Conservation (phyloP, 495 filamentous ascomycete species). For the Penicillium egyptiacum region DNA sequence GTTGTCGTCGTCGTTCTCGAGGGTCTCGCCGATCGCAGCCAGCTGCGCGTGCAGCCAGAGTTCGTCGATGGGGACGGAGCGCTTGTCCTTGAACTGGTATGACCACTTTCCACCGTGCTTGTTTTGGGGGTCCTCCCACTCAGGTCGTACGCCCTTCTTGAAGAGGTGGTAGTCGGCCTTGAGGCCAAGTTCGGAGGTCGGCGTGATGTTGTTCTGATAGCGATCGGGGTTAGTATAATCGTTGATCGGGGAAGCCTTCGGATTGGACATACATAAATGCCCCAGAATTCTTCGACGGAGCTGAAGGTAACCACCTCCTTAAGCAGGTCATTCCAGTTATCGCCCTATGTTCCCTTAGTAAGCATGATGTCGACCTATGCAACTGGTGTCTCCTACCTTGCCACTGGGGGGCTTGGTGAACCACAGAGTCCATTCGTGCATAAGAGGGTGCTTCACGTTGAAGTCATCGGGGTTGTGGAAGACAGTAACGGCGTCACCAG, state of each 20-base stretch:
- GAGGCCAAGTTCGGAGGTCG: constrained; percentile 88
- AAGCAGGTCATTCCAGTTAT: constrained; percentile 97
- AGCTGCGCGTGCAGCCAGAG: constrained; percentile 97
- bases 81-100: constrained; percentile 95
- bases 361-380: constrained; percentile 12
- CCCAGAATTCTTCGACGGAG: constrained; percentile 99
- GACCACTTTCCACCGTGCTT: constrained; percentile 99
- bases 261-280: constrained; percentile 78
- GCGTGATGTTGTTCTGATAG: constrained; percentile 92
- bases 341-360: constrained; percentile 57
- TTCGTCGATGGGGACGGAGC: constrained; percentile 84
- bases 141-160: constrained; percentile 93
- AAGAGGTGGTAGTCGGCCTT: constrained; percentile 99
- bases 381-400: constrained; percentile 62
- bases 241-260: not conserved
- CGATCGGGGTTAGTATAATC: constrained; percentile 1
- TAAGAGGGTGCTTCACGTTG: constrained; percentile 96
- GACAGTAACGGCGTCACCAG: constrained; percentile 65
- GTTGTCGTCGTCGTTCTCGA: constrained; percentile 85
- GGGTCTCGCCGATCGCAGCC: constrained; percentile 93
- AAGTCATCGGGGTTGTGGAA: constrained; percentile 98
- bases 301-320: constrained; percentile 99
- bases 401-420: constrained; percentile 98
- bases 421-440: constrained; percentile 97
- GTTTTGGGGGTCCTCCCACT: constrained; percentile 98